Conservation (phyloP, 2,329 filamentous ascomycete species). For the Colletotrichum sp. region DNA sequence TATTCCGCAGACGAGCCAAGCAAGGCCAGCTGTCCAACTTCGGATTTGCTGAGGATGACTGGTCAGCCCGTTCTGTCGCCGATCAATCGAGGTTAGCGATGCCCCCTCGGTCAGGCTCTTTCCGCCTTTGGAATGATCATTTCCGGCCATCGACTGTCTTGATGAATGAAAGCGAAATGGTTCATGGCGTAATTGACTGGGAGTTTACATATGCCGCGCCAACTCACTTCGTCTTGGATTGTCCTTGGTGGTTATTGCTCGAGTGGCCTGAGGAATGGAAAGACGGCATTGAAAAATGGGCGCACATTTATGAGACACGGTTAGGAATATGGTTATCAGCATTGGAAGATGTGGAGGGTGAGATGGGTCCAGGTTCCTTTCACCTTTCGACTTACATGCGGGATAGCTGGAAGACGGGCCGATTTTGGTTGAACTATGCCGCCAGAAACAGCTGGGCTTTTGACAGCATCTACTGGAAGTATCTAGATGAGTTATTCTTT, state of each 20-base stretch:
- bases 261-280: conserved; percentile 35
- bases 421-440: conserved; percentile 38
- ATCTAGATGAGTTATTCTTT: conserved; percentile 27
- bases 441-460: conserved; percentile 40
- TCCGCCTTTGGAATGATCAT: conserved; percentile 36
- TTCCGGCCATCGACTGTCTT: conserved; percentile 36
- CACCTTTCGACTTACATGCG: conserved; percentile 37
- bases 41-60: background rate
- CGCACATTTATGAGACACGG: conserved; percentile 31
- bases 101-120: background rate
- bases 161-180: conserved; percentile 26
- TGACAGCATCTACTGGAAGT: conserved; percentile 40
- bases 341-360: conserved; percentile 32
- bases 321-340: conserved; percentile 35
- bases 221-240: conserved; percentile 34
- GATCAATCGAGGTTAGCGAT: background rate
- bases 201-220: conserved; percentile 42
- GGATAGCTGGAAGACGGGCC: conserved; percentile 37
- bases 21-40: background rate
- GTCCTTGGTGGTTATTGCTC: conserved; percentile 44
- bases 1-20: background rate
- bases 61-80: background rate
- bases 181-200: conserved; percentile 44
- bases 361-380: background rate
- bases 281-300: conserved; percentile 32